Evolutionary conservation across 345 rosid species (phyloP).

Genomic region (Sisymbrium irio): DNA sequence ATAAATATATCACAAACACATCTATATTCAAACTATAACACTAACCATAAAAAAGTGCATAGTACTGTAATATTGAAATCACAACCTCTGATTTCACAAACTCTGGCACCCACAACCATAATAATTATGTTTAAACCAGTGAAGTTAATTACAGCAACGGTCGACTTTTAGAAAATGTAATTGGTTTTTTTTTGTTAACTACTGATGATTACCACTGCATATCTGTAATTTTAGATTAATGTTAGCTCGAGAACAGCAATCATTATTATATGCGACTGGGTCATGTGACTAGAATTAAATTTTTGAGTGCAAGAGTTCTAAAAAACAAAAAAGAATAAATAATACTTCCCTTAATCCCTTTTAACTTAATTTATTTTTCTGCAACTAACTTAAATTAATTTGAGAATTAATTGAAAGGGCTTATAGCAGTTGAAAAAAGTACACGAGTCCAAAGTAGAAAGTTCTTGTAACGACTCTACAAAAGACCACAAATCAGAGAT

Average conservation of each 20-base stretch:
- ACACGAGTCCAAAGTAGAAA: conserved; percentile 19
- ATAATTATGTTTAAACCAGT: too few relatives aligned
- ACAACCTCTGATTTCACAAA: too few relatives aligned
- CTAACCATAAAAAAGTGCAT: too few relatives aligned
- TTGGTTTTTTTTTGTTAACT: not conserved
- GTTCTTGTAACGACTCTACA: conserved; percentile 25
- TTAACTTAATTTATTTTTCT: not conserved
- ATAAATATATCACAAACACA: too few relatives aligned
- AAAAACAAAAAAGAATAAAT: not conserved
- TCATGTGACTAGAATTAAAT: conserved; percentile 28
- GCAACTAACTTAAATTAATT: not conserved
- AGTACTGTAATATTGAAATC: too few relatives aligned
- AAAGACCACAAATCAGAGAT: conserved; percentile 14
- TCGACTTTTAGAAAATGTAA: not conserved
- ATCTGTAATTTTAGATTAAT: not conserved
- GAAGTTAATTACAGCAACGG: not conserved
- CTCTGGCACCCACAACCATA: too few relatives aligned
- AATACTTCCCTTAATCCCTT: too few relatives aligned
- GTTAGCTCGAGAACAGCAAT: not conserved
- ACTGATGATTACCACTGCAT: not conserved
- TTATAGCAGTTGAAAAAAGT: conserved; percentile 21
- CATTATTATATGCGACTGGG: not conserved
- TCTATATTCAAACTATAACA: too few relatives aligned
- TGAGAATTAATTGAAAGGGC: not conserved
- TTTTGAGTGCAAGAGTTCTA: too few relatives aligned